phyloP scores from a whole-genome alignment of 805 yeast genomes.

The Metschnikowia borealis region DNA sequence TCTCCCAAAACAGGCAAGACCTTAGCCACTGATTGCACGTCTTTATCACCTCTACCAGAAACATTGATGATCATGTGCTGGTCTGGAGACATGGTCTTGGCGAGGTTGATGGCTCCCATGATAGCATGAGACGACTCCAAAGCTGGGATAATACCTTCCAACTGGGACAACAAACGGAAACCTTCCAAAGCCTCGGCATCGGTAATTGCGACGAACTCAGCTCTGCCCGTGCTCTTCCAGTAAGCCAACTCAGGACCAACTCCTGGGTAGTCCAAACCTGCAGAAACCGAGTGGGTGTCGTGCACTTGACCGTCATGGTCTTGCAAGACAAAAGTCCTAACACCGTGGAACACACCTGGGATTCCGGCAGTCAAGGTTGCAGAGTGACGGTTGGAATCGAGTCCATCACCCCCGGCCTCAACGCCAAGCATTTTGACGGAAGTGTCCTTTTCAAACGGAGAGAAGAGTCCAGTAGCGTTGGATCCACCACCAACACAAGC shows the following conservation, averaged over 20 bases:
- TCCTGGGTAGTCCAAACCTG: conserved; percentile 98
- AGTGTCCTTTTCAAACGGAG: conserved; percentile 82
- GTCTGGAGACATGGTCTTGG: conserved; percentile 74
- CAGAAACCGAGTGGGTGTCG: conserved; percentile 97
- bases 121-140: conserved; percentile 97
- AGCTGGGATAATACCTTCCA: conserved; percentile 98
- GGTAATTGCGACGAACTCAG: conserved; percentile 83
- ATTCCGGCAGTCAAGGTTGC: conserved; percentile 94
- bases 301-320: conserved; percentile 91
- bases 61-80: conserved; percentile 82
- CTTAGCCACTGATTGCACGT: conserved; percentile 96
- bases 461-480: conserved; percentile 92
- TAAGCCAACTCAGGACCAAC: conserved; percentile 97
- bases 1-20: conserved; percentile 87
- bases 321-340: conserved; percentile 88
- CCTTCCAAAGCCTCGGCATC: conserved; percentile 95
- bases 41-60: conserved; percentile 99
- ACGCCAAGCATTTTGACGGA: conserved; percentile 84
- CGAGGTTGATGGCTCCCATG: conserved; percentile 83
- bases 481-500: conserved; percentile 99
- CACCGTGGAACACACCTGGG: conserved; percentile 99
- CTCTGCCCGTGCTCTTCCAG: conserved; percentile 95
- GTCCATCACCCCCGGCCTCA: conserved; percentile 98
- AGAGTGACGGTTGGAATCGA: conserved; percentile 83
- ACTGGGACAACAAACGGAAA: conserved; percentile 80